A percentile compares a stretch with the other conserved stretches of the same genome.
Conservation (phyloP, 2,329 filamentous ascomycete genomes). For the Pseudocercospora cruenta region DNA sequence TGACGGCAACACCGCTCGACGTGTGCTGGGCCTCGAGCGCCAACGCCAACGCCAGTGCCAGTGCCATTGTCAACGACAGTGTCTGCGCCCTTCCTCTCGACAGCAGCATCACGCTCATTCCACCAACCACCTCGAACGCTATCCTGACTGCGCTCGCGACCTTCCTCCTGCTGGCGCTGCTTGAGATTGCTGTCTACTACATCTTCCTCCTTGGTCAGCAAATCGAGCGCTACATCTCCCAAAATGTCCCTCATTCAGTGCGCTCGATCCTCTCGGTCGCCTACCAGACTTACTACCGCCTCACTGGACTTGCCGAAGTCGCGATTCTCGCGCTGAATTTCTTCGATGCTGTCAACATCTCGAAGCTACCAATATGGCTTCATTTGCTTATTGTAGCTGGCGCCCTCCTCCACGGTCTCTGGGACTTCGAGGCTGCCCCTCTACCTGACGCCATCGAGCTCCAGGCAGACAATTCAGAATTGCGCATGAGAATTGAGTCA, state of each 20-base stretch:
- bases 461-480: not conserved
- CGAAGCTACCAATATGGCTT: not conserved
- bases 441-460: not conserved
- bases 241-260: not conserved
- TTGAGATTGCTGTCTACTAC: not conserved
- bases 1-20: not conserved
- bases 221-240: not conserved
- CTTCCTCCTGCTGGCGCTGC: not conserved
- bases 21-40: not conserved
- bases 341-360: not conserved
- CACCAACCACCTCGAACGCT: not conserved
- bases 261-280: not conserved
- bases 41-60: not conserved
- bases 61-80: not conserved
- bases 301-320: not conserved
- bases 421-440: not conserved
- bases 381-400: not conserved
- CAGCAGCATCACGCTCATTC: not conserved
- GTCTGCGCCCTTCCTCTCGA: not conserved
- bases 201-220: not conserved
- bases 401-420: not conserved
- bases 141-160: not conserved
- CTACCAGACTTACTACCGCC: not conserved
- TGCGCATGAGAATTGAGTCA: not conserved
- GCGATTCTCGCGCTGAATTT: not conserved